Percentiles rank a stretch among this genome's conserved stretches.
Conservation (phyloP, 2,329 filamentous ascomycete species). For the Rhinocladiella mackenziei region DNA sequence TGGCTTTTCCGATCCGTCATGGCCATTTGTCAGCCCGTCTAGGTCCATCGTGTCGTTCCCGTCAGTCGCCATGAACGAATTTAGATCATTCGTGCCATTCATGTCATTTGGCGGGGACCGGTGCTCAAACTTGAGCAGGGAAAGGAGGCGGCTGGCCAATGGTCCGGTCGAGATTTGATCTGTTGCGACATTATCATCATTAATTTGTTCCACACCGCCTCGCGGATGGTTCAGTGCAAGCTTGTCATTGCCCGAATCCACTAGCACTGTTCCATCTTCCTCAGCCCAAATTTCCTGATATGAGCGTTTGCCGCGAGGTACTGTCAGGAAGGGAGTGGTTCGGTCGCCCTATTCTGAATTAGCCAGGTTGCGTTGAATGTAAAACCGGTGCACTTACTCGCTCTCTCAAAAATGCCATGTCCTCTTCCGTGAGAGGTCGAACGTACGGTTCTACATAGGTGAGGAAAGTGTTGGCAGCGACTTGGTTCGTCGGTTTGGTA, state of each 20-base stretch:
- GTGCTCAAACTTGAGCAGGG: conserved; percentile 72
- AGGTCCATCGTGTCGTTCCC: conserved; percentile 47
- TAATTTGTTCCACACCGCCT: conserved; percentile 80
- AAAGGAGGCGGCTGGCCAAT: conserved; percentile 70
- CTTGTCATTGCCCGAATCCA: conserved; percentile 66
- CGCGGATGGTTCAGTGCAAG: conserved; percentile 76
- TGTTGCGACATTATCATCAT: conserved; percentile 79
- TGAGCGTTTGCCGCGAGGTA: conserved; percentile 74
- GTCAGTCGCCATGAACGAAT: conserved; percentile 39
- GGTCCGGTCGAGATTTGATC: conserved; percentile 87
- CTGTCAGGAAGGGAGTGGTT: conserved; percentile 76
- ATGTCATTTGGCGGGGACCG: conserved; percentile 52
- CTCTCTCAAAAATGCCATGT: conserved; percentile 87
- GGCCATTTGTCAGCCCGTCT: conserved; percentile 36
- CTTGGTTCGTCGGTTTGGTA: conserved; percentile 88
- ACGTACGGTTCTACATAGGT: conserved; percentile 90
- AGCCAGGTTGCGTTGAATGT: not conserved
- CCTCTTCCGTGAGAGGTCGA: conserved; percentile 83
- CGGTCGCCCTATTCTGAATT: conserved; percentile 64
- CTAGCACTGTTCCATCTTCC: conserved; percentile 75
- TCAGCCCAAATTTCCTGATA: conserved; percentile 92
- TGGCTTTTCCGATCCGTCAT: conserved; percentile 48
- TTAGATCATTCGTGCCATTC: conserved; percentile 49
- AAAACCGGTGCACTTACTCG: conserved; percentile 44
- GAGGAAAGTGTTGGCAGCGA: conserved; percentile 89